Base-by-base conservation (phyloP, 768 basidiomycete species). In the Leccinum barrowsii region DNA sequence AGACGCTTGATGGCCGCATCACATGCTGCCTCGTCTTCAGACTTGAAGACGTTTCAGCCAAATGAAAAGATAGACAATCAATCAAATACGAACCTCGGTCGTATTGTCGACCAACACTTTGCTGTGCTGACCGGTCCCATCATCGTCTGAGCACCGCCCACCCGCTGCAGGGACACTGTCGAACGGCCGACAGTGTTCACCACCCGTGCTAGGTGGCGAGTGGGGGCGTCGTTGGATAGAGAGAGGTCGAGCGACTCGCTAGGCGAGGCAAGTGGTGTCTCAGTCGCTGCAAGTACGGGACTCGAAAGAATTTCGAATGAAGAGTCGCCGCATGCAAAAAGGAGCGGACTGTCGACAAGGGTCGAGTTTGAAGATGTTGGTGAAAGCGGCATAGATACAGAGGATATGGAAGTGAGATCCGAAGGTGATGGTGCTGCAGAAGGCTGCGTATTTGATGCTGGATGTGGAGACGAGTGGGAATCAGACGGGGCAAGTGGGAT, bases 151-250 rank as follows among this genome's bases (percentile, higher is more conserved):
- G 55, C 69, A 69, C 72, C 58, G 76, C 77, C 86, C 89, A 90
- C 91, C 92, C 91, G 92, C 92, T 94, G 92, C 92, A 86, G 89
- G 92, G 92, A 80, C 86, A 84, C 80, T 80, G 81, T 76, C 67
- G 80, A 70, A 75, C 70, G 65, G 62, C 63, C 73, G 63, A 66
- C 80, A 79, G 81, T 82, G 85, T 82, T 86, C 92, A 83, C 92
- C 92, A 94, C 88, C 92, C 92, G 92, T 94, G 92, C 92, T 88
- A 89, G 87, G 87, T 94, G 92, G 92, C 92, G 85, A 94, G 92
- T 89, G 86, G 89, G 75, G 71, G 86, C 80, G 71, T 73, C 57
- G 49, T 61, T 65, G 51, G 63, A 69, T 72, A 65, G 73, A 63
- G 71, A 73, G 63, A 71, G 68, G 70, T 72, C 65, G 62, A 70